Evolutionary conservation across 2,329 filamentous ascomycete species (phyloP).

Genomic region (Colletotrichum aenigma): DNA sequence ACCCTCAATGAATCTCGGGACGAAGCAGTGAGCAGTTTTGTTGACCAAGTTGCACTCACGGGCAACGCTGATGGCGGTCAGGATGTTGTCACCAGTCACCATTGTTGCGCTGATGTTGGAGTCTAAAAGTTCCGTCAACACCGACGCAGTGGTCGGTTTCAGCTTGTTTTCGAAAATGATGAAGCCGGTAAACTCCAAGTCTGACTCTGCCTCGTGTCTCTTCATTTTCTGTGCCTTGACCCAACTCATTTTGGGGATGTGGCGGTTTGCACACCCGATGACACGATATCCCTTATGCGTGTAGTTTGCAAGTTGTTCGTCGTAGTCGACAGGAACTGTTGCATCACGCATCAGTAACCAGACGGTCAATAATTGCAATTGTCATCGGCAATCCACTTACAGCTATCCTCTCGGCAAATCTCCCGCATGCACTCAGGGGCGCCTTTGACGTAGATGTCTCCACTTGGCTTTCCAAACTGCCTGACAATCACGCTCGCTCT

Average conservation of each 20-base stretch:
- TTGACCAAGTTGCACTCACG: constrained; percentile 87
- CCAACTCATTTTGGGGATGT: constrained; percentile 88
- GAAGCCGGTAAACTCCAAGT: constrained; percentile 89
- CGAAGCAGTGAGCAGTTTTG: constrained; percentile 84
- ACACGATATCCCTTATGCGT: constrained; percentile 96
- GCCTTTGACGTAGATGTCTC: constrained; percentile 92
- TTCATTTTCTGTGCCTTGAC: constrained; percentile 95
- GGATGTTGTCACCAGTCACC: constrained; percentile 97
- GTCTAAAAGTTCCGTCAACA: constrained; percentile 80
- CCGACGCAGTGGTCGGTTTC: constrained; percentile 81
- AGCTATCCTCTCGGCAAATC: constrained; percentile 83
- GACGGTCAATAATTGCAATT: background rate
- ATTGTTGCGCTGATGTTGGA: constrained; percentile 91
- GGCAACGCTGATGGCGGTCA: constrained; percentile 95
- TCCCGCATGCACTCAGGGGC: constrained; percentile 96
- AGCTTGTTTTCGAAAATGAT: constrained; percentile 99
- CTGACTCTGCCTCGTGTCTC: constrained; percentile 80
- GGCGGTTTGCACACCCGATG: constrained; percentile 91
- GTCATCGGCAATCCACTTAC: constrained; percentile 51
- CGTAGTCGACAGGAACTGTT: constrained; percentile 82
- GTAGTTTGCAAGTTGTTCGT: constrained; percentile 87
- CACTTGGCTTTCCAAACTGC: constrained; percentile 83
- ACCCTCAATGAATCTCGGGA: constrained; percentile 85
- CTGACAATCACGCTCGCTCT: constrained; percentile 92
- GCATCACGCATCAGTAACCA: background rate